Base-by-base conservation (phyloP, 345 rosid species). In the Pugionium dolabratum region DNA sequence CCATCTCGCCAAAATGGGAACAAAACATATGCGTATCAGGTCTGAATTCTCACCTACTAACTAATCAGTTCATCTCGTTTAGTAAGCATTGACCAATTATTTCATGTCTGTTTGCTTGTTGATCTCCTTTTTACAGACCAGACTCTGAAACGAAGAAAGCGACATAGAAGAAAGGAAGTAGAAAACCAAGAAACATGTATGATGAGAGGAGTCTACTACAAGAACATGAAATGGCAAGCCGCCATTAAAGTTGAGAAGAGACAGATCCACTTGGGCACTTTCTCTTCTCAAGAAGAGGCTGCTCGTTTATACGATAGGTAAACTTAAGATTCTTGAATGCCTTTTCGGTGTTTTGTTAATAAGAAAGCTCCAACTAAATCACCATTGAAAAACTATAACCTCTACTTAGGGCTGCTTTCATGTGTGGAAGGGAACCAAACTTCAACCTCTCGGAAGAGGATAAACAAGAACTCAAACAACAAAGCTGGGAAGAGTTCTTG, bases 191-290 rank as follows among this genome's bases (percentile, higher is more conserved):
- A 93, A 78, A 86, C 83, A 35, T 93, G 98, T 75, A 65, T 90
- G 49, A 86, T 93, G 98, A 90, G 98, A 81, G 98, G 98, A 41
- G 98, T 93, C 27, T 93, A 93, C 74, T 93, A 80, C 86, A 93
- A 93, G 79, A 93, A 93, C 66, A 93, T 90, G 97, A 93, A 93
- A 81, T 93, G 98, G 98, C 98, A 93, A 67, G 98, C 98, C 1
- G 98, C 98, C 25, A 93, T 90, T 63, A 93, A 93, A 76, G 98
- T 93, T 29, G 96, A 93, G 59, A 93, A 93, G 85, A 87, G 87
- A 68, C 98, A 93, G 71, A 90, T 93, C 54, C 98, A 93, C 78
- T 78, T 93, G 73, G 98, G 98, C 2, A 93, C 98, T 7, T 94
- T 90, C 42, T 82, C 96, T 75, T 79, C 97, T 31, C 97, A 93